These are phyloP conservation scores for Penicillium griseofulvum DNA, from an alignment of 2,329 filamentous ascomycete species.

Conservation along the genomic window DNA sequence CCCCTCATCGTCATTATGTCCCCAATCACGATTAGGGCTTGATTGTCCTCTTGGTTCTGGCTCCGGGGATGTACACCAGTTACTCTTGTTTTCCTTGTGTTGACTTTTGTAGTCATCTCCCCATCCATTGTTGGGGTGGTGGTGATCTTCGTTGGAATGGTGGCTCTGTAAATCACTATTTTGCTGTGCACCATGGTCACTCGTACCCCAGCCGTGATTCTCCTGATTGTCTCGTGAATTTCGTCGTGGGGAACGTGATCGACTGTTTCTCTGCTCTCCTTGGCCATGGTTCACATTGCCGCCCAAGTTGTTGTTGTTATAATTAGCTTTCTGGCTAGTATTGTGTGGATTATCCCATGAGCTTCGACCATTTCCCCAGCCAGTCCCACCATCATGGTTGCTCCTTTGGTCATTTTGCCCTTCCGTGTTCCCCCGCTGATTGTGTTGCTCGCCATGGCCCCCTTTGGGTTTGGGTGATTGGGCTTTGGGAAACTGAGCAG, in stretches of 20 bases:
- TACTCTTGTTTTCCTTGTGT: background rate
- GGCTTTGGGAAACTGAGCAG: background rate
- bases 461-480: background rate
- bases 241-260: background rate
- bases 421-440: background rate
- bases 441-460: background rate
- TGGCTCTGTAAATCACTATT: background rate
- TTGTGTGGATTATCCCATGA: background rate
- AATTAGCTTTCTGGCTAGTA: background rate
- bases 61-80: background rate
- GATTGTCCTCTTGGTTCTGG: background rate
- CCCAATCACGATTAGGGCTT: background rate
- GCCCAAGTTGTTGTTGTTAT: background rate
- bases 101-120: background rate
- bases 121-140: background rate
- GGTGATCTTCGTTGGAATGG: background rate
- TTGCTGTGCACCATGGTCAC: background rate
- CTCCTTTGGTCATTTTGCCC: background rate
- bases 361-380: background rate
- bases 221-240: background rate
- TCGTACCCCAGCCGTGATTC: background rate
- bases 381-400: background rate
- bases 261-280: background rate
- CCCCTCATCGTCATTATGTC: background rate
- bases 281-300: background rate